Evolutionary conservation across 2,329 filamentous ascomycete genomes (phyloP).

Genomic region (Xylaria polymorpha): DNA sequence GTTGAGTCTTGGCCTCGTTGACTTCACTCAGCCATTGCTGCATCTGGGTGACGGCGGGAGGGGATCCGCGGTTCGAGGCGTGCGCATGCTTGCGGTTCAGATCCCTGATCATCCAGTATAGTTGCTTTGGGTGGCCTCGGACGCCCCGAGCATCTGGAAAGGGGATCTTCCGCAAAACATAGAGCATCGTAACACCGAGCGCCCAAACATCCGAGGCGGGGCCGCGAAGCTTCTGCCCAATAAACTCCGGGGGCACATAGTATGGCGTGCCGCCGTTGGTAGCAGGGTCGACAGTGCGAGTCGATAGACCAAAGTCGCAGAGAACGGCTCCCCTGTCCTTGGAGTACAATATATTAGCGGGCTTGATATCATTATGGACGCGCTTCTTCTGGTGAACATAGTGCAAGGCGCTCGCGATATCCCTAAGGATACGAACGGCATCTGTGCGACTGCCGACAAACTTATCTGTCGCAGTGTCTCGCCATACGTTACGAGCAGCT

Average conservation of each 20-base stretch:
- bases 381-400: conserved; percentile 66
- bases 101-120: conserved; percentile 70
- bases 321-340: conserved; percentile 68
- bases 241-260: conserved; percentile 71
- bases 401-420: conserved; percentile 65
- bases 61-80: conserved; percentile 40
- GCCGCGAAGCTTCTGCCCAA: conserved; percentile 65
- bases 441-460: conserved; percentile 64
- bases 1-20: conserved; percentile 58
- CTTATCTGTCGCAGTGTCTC: conserved; percentile 58
- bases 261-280: conserved; percentile 69
- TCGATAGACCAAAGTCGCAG: conserved; percentile 70
- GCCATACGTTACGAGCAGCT: conserved; percentile 62
- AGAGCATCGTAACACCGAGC: conserved; percentile 70
- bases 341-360: conserved; percentile 70
- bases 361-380: conserved; percentile 73
- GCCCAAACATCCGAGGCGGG: conserved; percentile 69
- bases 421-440: conserved; percentile 63
- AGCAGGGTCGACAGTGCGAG: conserved; percentile 58
- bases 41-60: conserved; percentile 63
- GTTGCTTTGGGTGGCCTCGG: conserved; percentile 59
- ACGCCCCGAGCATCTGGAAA: conserved; percentile 65
- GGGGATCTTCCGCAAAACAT: conserved; percentile 65
- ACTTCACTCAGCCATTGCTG: conserved; percentile 67
- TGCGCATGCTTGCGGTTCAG: conserved; percentile 58